phyloP scores from a whole-genome alignment of 768 basidiomycete species.

The Plicaturopsis crispa region DNA sequence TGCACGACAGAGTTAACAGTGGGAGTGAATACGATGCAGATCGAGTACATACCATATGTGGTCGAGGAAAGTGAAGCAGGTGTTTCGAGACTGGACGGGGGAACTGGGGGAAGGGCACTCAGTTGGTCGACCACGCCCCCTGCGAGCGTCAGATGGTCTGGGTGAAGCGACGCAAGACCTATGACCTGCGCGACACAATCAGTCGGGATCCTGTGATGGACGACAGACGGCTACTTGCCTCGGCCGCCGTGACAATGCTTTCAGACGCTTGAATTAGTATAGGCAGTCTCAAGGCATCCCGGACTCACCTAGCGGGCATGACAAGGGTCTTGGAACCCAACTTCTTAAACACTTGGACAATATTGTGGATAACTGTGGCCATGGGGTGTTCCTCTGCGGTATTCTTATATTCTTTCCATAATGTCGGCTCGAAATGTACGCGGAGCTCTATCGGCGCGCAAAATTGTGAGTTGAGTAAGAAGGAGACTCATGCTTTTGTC shows the following conservation, averaged over 20 bases:
- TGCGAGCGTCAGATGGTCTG: conserved; percentile 37
- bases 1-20: too few species aligned
- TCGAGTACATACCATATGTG: too few species aligned
- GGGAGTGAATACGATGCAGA: too few species aligned
- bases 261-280: neutral
- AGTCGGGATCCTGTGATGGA: neutral
- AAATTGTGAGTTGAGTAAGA: too few species aligned
- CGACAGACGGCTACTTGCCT: conserved; percentile 17
- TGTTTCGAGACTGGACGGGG: conserved; percentile 6
- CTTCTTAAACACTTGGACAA: conserved; percentile 28
- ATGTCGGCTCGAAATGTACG: conserved; percentile 34
- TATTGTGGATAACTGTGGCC: conserved; percentile 28
- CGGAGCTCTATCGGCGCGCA: conserved; percentile 26
- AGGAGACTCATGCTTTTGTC: too few species aligned
- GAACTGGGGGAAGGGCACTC: conserved; percentile 15
- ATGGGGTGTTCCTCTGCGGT: conserved; percentile 34
- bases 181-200: conserved; percentile 22
- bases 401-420: conserved; percentile 31
- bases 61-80: neutral
- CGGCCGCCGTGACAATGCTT: conserved; percentile 32
- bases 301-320: conserved; percentile 39
- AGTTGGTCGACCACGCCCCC: conserved; percentile 32
- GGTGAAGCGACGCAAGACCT: conserved; percentile 30
- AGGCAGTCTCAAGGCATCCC: neutral
- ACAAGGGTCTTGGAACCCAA: conserved; percentile 32